Percentiles rank a stretch among this genome's conserved stretches.
Evolutionary conservation across 2,329 filamentous ascomycete species (phyloP).

Genomic region (Trichophyton schoenleinii): DNA sequence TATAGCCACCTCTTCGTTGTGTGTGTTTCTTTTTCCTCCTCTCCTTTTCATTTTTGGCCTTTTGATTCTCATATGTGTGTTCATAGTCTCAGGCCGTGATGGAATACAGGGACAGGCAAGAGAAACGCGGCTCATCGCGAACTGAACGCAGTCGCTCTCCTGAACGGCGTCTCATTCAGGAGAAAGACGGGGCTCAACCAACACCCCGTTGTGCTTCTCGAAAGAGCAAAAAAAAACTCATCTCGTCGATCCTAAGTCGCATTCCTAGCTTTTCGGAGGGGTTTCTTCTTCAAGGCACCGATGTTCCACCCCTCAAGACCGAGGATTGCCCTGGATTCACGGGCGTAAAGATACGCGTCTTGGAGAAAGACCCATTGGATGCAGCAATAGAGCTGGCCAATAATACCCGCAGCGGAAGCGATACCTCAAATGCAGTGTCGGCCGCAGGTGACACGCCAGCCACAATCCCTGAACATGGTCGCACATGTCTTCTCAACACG

Average conservation of each 20-base stretch:
- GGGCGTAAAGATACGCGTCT: not conserved
- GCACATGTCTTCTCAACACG: constrained; percentile 9
- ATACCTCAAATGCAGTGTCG: not conserved
- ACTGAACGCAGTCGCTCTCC: not conserved
- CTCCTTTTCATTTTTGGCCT: too few relatives aligned
- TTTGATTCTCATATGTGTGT: too few relatives aligned
- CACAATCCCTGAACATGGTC: not conserved
- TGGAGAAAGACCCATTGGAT: constrained; percentile 3
- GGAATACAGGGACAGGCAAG: too few relatives aligned
- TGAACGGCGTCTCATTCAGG: too few relatives aligned
- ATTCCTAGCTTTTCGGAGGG: not conserved
- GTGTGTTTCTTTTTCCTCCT: too few relatives aligned
- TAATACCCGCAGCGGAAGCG: not conserved
- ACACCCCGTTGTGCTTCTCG: not conserved
- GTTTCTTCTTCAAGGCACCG: not conserved
- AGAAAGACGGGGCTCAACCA: not conserved
- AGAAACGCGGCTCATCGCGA: not conserved
- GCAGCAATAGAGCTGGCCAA: not conserved
- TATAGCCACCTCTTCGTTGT: too few relatives aligned
- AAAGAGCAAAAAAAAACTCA: not conserved
- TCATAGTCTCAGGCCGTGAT: too few relatives aligned
- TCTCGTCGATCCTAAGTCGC: not conserved
- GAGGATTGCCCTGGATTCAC: constrained; percentile 5
- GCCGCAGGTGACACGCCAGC: not conserved
- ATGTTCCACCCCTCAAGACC: not conserved